These are phyloP conservation scores for Alternaria novae-zelandiae DNA, from an alignment of 2,329 filamentous ascomycete species.

Conservation along the genomic window DNA sequence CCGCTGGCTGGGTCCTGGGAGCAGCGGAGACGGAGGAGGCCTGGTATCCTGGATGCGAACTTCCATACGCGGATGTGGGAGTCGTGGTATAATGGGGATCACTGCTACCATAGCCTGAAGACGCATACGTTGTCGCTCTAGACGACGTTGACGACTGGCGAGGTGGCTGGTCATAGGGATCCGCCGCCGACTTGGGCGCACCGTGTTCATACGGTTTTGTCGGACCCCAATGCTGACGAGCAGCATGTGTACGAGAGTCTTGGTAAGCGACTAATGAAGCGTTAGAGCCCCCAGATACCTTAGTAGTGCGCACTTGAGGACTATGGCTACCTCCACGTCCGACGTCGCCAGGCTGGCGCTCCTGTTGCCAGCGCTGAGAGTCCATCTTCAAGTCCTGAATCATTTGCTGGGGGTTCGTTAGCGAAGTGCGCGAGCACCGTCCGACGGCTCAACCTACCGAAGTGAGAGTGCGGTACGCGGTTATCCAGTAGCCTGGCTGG, in stretches of 20 bases:
- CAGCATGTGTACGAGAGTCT: slow-evolving; percentile 52
- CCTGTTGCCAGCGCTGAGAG: slow-evolving; percentile 53
- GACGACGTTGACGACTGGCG: slow-evolving; percentile 19
- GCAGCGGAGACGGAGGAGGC: slow-evolving; percentile 28
- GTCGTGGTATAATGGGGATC: slow-evolving; percentile 44
- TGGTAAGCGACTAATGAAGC: slow-evolving; percentile 52
- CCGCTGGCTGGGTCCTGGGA: slow-evolving; percentile 42
- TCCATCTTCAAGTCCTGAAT: slow-evolving; percentile 57
- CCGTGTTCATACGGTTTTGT: slow-evolving; percentile 35
- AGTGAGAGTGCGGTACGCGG: slow-evolving; percentile 58
- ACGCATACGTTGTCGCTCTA: slow-evolving; percentile 22
- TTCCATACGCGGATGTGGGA: slow-evolving; percentile 35
- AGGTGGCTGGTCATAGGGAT: slow-evolving; percentile 22
- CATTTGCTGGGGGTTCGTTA: slow-evolving; percentile 52
- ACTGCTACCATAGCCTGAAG: slow-evolving; percentile 28
- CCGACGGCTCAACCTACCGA: slow-evolving; percentile 46
- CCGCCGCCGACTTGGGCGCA: slow-evolving; percentile 16
- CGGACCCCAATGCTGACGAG: slow-evolving; percentile 52
- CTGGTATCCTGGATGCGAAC: slow-evolving; percentile 34
- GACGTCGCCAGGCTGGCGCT: slow-evolving; percentile 42
- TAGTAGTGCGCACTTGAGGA: slow-evolving; percentile 48
- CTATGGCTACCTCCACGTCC: slow-evolving; percentile 55
- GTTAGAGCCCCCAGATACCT: slow-evolving; percentile 55
- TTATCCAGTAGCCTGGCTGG: slow-evolving; percentile 58
- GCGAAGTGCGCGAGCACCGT: slow-evolving; percentile 7